These are phyloP conservation scores for Phytopythium aichiense DNA, from an alignment of 352 stramenopile species.

Conservation along the genomic window DNA sequence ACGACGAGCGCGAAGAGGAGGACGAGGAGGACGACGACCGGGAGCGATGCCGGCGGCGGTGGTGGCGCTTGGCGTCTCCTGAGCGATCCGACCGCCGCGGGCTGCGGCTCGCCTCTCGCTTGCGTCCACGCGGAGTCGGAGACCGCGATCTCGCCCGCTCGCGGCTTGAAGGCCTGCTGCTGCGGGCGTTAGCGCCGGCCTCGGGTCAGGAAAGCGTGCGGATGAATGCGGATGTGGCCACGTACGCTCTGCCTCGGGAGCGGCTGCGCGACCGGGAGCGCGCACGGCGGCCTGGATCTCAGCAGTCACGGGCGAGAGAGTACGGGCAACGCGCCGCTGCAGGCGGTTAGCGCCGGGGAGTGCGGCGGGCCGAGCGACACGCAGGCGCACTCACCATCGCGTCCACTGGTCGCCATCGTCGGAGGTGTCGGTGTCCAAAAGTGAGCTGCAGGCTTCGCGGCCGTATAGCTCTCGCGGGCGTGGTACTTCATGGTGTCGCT, in stretches of 20 bases:
- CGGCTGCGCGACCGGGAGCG: constrained; percentile 5
- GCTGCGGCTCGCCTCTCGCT: background rate
- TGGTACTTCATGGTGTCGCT: background rate
- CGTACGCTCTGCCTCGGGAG: background rate
- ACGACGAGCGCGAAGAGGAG: constrained; percentile 6
- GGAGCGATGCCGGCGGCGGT: constrained; percentile 1
- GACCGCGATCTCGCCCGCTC: background rate
- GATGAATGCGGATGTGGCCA: background rate
- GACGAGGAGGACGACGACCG: constrained; percentile 13
- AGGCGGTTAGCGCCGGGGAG: background rate
- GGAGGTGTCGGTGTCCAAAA: background rate
- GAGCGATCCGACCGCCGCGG: background rate
- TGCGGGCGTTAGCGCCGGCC: background rate
- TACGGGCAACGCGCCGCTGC: background rate
- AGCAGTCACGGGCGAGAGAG: background rate
- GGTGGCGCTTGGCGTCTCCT: background rate
- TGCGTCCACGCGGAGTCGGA: background rate
- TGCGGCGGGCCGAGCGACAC: background rate
- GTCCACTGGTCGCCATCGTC: background rate
- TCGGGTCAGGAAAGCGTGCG: background rate
- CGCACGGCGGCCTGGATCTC: constrained; percentile 4
- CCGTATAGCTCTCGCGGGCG: background rate
- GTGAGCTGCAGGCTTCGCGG: background rate
- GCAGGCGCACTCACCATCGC: constrained; percentile 1
- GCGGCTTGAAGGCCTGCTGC: background rate